Base-by-base conservation (phyloP, 2,329 filamentous ascomycete genomes). In the Escovopsis weberi region DNA sequence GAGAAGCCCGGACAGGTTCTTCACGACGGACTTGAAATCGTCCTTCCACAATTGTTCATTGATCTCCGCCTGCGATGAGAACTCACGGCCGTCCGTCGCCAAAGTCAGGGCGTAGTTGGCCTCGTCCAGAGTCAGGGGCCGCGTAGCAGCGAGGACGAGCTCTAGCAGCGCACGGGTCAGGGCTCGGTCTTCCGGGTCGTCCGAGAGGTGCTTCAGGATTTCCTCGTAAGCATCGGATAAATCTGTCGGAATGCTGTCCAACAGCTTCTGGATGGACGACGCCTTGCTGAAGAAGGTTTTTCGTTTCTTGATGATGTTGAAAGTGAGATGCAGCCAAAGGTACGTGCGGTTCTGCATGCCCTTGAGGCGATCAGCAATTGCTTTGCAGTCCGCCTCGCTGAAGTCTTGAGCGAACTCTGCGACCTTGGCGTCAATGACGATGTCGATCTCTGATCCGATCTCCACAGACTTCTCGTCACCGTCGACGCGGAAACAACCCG, bases 311-410 rank as follows among this genome's bases (percentile, higher is more conserved):
- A 65, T 55, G 3, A 60, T 48, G 9, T 57, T 46, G 2, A 66
- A 47, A 0, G 49, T 59, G 0, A 64, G 54, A 44, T 54, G 43
- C 2, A 65, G 51, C 63, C 63, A 66, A 1, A 66, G 54, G 45
- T 66, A 67, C 1, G 61, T 67, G 9, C 58, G 52, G 26, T 64
- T 50, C 2, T 52, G 41, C 39, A 55, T 51, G 12, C 39, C 4
- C n/a, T 51, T 55, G 1, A 67, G 53, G 4, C 52, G 41, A 4
- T 55, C 40, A 3, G 47, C 26, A 10, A 64, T 46, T 4, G 44
- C 33, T 4, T 40, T 18, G 6, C 46, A 39, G 2, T 56, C 41
- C 1, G 50, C 40, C 2, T 43, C 30, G 2, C 36, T 39, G 10
- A 61, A 53, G 8, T 33, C 19, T 1, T 38, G 7, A 7, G 46